Percentiles rank a stretch among this genome's conserved stretches.
These are phyloP conservation scores for Mycena kentingensis DNA, from an alignment of 768 basidiomycete species.

Conservation along the genomic window DNA sequence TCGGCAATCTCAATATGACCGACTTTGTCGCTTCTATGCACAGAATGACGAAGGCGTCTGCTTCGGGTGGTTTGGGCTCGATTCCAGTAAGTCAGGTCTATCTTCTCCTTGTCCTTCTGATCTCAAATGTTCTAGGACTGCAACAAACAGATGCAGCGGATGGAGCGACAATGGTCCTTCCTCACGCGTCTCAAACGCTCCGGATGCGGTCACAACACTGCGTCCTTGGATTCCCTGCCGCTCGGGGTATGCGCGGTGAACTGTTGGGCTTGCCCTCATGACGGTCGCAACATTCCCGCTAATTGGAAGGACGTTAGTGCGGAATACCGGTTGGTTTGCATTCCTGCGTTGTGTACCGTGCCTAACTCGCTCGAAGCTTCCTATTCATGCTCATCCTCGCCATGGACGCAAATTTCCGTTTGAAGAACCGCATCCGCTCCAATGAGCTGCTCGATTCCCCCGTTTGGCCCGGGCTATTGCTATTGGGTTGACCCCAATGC, in stretches of 20 bases:
- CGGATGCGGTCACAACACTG: neutral
- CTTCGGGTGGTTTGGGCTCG: neutral
- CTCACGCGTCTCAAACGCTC: neutral
- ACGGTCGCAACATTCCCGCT: neutral
- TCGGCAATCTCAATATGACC: neutral
- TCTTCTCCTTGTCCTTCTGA: neutral
- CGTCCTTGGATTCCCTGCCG: neutral
- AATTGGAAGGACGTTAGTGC: conserved; percentile 1
- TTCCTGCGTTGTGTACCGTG: neutral
- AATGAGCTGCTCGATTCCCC: neutral
- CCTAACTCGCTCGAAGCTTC: neutral
- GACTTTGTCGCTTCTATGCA: neutral
- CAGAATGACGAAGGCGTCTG: neutral
- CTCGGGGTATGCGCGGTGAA: neutral
- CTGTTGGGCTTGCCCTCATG: conserved; percentile 1
- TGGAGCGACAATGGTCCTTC: conserved; percentile 1
- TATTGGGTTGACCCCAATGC: neutral
- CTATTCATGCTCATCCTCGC: conserved; percentile 1
- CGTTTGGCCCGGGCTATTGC: neutral
- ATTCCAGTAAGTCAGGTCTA: neutral
- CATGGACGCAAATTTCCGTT: conserved; percentile 25
- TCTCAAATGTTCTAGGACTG: neutral
- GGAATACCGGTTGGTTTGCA: neutral
- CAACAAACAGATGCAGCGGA: neutral
- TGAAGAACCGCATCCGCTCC: neutral